Conservation (phyloP, 495 filamentous ascomycete genomes). For the Letharia lupina region DNA sequence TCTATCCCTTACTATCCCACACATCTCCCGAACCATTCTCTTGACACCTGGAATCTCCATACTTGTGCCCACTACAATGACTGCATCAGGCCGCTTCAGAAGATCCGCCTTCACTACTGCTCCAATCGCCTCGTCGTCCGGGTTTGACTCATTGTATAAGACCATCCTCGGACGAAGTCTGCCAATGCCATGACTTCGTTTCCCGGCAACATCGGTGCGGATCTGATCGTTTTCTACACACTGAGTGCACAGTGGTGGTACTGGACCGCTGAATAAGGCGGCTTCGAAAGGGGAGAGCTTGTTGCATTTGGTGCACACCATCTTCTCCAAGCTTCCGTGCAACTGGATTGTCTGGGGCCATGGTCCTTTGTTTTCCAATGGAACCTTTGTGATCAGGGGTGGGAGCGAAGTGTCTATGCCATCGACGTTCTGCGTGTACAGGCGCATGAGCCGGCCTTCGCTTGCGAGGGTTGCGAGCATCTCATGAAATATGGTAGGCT, state of each 20-base stretch:
- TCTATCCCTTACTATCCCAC: slow-evolving; percentile 63
- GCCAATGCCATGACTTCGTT: slow-evolving; percentile 90
- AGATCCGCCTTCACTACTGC: slow-evolving; percentile 79
- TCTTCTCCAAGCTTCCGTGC: slow-evolving; percentile 87
- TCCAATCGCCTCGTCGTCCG: slow-evolving; percentile 92
- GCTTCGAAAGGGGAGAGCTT: slow-evolving; percentile 67
- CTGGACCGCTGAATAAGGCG: slow-evolving; percentile 72
- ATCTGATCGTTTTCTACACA: slow-evolving; percentile 69
- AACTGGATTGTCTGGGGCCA: slow-evolving; percentile 94
- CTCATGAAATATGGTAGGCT: slow-evolving; percentile 87
- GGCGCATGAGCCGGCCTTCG: slow-evolving; percentile 78
- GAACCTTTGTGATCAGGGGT: slow-evolving; percentile 69
- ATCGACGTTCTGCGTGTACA: slow-evolving; percentile 96
- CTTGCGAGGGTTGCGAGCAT: slow-evolving; percentile 84
- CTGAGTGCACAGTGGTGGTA: slow-evolving; percentile 69
- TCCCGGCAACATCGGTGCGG: slow-evolving; percentile 67
- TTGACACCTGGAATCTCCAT: slow-evolving; percentile 89
- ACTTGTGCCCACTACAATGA: slow-evolving; percentile 92
- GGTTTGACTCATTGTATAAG: slow-evolving; percentile 94
- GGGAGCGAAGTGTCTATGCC: slow-evolving; percentile 80
- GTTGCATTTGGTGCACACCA: slow-evolving; percentile 90
- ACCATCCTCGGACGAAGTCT: slow-evolving; percentile 87
- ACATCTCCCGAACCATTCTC: slow-evolving; percentile 84
- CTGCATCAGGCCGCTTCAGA: slow-evolving; percentile 73
- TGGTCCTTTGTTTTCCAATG: slow-evolving; percentile 65